Evolutionary conservation across 192 early-diverging fungal genomes (phyloP).

Genomic region (Coemansia sp.): DNA sequence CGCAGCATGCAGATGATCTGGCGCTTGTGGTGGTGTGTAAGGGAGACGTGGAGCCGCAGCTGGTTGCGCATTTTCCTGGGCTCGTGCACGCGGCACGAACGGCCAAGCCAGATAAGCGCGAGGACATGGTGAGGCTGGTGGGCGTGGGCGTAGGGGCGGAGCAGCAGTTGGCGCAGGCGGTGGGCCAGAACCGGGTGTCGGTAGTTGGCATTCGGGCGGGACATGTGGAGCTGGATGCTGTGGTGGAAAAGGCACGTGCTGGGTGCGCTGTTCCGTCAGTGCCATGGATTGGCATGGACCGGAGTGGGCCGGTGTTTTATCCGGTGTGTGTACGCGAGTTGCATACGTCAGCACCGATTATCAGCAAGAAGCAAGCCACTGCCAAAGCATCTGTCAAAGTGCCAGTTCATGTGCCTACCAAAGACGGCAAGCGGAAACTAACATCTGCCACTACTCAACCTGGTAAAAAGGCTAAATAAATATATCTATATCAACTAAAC

Average conservation of each 20-base stretch:
- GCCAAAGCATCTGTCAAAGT: not conserved
- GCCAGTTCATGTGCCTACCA: too few species aligned
- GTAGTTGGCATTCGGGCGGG: slow-evolving; percentile 45
- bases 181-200: slow-evolving; percentile 32
- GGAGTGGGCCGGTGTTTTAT: not conserved
- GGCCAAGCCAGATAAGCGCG: not conserved
- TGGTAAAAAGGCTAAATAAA: too few species aligned
- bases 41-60: slow-evolving; percentile 38
- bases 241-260: slow-evolving; percentile 24
- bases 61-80: slow-evolving; percentile 42
- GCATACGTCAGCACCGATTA: slow-evolving; percentile 39
- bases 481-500: not conserved
- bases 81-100: slow-evolving; percentile 33
- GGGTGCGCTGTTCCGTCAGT: slow-evolving; percentile 18
- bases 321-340: slow-evolving; percentile 40
- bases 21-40: slow-evolving; percentile 44
- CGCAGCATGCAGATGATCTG: not conserved
- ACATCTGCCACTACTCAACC: too few species aligned
- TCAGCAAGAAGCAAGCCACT: slow-evolving; percentile 4
- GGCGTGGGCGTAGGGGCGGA: slow-evolving; percentile 32
- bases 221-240: slow-evolving; percentile 19
- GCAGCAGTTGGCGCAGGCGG: slow-evolving; percentile 23
- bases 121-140: slow-evolving; percentile 24
- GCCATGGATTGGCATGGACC: slow-evolving; percentile 33
- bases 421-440: too few species aligned